These are phyloP conservation scores for Mycena venus DNA, from an alignment of 768 basidiomycete genomes.

Conservation along the genomic window DNA sequence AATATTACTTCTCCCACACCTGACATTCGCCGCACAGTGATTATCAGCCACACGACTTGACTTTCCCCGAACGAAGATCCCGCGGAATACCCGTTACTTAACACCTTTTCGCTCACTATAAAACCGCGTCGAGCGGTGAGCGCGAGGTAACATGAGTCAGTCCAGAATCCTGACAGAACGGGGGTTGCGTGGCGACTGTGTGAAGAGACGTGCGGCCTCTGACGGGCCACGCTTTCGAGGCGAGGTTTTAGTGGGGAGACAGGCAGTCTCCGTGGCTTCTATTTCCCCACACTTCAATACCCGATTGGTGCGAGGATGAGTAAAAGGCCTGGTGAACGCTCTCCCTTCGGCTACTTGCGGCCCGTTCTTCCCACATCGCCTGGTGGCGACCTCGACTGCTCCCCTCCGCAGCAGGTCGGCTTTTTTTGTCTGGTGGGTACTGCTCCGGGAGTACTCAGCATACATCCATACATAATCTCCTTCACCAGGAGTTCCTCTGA, in stretches of 20 bases:
- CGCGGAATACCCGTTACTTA: too few species aligned
- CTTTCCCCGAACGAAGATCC: too few species aligned
- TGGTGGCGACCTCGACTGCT: not conserved
- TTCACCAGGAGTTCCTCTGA: too few species aligned
- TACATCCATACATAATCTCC: not conserved
- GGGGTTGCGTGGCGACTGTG: not conserved
- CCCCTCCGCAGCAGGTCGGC: conserved; percentile 8
- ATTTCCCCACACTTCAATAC: not conserved
- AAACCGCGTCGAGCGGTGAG: too few species aligned
- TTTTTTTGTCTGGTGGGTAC: not conserved
- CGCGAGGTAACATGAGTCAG: too few species aligned
- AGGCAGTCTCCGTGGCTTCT: not conserved
- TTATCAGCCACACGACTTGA: too few species aligned
- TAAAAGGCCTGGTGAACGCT: too few species aligned
- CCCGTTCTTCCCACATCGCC: not conserved
- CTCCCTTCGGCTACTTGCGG: not conserved
- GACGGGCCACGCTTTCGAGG: not conserved
- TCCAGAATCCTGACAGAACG: too few species aligned
- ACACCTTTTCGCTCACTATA: too few species aligned
- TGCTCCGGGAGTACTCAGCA: too few species aligned
- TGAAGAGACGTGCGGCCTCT: not conserved
- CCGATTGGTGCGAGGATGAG: not conserved
- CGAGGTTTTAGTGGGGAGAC: not conserved
- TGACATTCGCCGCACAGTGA: too few species aligned
- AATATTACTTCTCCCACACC: too few species aligned